Evolutionary conservation across 2,329 filamentous ascomycete genomes (phyloP).

Genomic region (Fusarium tjaetaba): DNA sequence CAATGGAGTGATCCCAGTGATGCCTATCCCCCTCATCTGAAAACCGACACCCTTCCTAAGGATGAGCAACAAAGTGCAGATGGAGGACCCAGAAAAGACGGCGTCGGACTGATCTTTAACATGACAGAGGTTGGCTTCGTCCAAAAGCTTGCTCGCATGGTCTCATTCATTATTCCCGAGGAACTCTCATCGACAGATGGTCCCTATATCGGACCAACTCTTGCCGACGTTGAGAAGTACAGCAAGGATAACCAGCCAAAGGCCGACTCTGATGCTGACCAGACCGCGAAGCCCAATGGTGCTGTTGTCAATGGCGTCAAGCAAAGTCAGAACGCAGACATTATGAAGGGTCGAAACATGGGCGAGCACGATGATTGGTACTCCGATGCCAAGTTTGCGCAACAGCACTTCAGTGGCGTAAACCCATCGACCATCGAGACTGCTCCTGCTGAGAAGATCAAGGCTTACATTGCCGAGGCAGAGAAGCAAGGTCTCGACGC

Average conservation of each 20-base stretch:
- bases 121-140: background rate
- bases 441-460: background rate
- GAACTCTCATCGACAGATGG: background rate
- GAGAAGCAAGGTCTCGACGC: slow-evolving; percentile 20
- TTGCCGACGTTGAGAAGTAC: slow-evolving; percentile 7
- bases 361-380: slow-evolving; percentile 26
- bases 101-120: slow-evolving; percentile 15
- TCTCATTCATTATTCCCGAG: slow-evolving; percentile 13
- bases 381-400: slow-evolving; percentile 25
- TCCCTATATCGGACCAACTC: slow-evolving; percentile 13
- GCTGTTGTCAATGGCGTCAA: background rate
- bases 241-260: background rate
- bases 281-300: background rate
- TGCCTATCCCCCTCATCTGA: slow-evolving; percentile 20
- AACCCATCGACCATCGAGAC: slow-evolving; percentile 20
- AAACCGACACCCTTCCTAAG: background rate
- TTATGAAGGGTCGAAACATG: slow-evolving; percentile 31
- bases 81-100: background rate
- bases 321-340: slow-evolving; percentile 4
- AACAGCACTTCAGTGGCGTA: slow-evolving; percentile 24
- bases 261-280: too few species aligned
- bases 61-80: background rate
- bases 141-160: background rate
- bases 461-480: slow-evolving; percentile 13
- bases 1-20: slow-evolving; percentile 17